Evolutionary conservation across 2,329 filamentous ascomycete genomes (phyloP), one percentile per base, ranked within the genome.

Genomic region (Calycina herbarum): DNA sequence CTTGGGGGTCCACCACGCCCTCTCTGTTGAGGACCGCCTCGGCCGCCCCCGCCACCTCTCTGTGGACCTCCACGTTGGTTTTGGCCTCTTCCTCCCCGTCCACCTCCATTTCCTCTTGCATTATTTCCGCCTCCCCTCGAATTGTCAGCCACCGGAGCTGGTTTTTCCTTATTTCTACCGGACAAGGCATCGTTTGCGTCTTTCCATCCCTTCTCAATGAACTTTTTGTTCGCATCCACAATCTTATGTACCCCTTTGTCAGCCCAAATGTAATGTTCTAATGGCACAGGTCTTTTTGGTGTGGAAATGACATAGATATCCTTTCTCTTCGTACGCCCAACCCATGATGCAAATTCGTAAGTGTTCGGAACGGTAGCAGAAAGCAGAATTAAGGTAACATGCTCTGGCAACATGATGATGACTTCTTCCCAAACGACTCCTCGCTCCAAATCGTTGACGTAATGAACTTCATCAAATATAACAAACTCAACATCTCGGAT

Each of bases 351-450:
- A 73, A 99, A 99, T 76, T 99, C 95, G 69, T 97, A 88, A 0
- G 95, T 98, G 76, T 99, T 99, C 1, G 95, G 95, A 0, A 99
- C 95, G 0, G 95, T 99, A 0, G 95, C 95, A 4, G 95, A 99
- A 2, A 99, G 85, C 1, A 98, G 82, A 71, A 99, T 99, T 27
- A 99, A 84, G 1, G 95, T 96, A 48, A 99, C 93, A 79, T 99
- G 95, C 76, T 97, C 94, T 0, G 95, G 95, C 64, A 99, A 84
- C 95, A 99, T 98, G 74, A 99, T 99, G 75, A 99, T 99, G 73
- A 99, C 95, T 78, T 99, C 95, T 78, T 99, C 95, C 95, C 95
- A 99, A 0, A 99, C 95, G 5, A 99, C 95, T 74, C 95, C 95
- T 79, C 95, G 87, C 77, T 98, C 95, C 31, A 91, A 85, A 76